Base-by-base conservation (phyloP, 768 basidiomycete genomes). In the Suillus discolor region DNA sequence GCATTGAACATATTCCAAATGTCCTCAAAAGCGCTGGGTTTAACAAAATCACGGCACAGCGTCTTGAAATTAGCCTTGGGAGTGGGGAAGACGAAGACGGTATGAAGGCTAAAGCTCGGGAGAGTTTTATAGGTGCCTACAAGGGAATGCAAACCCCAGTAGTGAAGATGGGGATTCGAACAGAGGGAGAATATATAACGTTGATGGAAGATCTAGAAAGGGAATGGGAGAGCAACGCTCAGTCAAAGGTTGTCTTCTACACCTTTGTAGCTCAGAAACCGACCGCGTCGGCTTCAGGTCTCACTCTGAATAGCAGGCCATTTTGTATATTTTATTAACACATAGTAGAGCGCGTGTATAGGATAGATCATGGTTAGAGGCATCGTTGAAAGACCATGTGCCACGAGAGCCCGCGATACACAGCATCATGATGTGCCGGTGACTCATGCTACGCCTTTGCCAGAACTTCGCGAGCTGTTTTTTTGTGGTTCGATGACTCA, bases 121-220 rank as follows among this genome's bases (percentile, higher is more conserved):
- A 60, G 57, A 41, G 18, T 25, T 60, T 60, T 7, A 3, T 41
- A 3, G 39, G 39, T 12, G 39, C 12, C 16, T 60, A 41, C 25
- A 60, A 41, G 39, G 23, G 39, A 41, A 41, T 60, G 57, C 25
- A 60, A 41, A 6, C 5, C 18, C 39, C 39, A 6, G n/a, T 60
- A 28, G 57, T 60, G 25, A 41, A 18, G 25, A 60, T 60, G 57
- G 57, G 57, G 2, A 60, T 60, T 60, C 39, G 57, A 16, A 60
- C 57, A 20, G 57, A 60, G 39, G 57, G 18, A 2, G 39, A 60
- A 28, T 60, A 41, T 16, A 28, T 6, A 39, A 6, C 41, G 23
- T 41, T 60, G 39, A 11, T 60, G 16, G 57, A 60, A 28, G 25
- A 60, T 41, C 18, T 60, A 13, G 57, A 60, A 60, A 41, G 25